These are phyloP conservation scores for Osmanthus fragrans DNA, from an alignment of 257 asterid species.

Conservation along the genomic window DNA sequence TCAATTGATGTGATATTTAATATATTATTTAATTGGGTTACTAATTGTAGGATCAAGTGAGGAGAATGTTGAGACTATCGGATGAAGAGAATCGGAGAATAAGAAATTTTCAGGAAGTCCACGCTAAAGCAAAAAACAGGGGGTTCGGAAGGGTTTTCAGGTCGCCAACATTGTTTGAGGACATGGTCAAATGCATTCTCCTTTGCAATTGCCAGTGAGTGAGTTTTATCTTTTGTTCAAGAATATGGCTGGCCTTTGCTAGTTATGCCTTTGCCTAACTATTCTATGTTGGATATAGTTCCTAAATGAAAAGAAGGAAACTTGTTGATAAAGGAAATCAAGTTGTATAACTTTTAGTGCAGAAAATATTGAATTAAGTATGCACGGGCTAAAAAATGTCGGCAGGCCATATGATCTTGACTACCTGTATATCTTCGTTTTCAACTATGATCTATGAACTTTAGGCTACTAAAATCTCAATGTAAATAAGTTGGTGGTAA, in stretches of 20 bases:
- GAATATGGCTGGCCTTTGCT: background rate
- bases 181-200: conserved; percentile 83
- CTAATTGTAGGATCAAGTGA: conserved; percentile 63
- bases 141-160: conserved; percentile 80
- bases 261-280: background rate
- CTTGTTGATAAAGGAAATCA: background rate
- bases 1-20: no score
- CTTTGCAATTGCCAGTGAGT: conserved; percentile 98
- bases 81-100: conserved; percentile 56
- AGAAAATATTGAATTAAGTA: background rate
- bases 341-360: background rate
- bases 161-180: conserved; percentile 91
- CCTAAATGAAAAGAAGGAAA: background rate
- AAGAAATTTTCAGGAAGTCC: conserved; percentile 59
- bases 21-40: conserved; percentile 1
- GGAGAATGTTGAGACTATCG: conserved; percentile 72
- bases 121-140: conserved; percentile 50
- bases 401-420: background rate
- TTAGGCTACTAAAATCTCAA: background rate
- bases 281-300: background rate
- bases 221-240: background rate
- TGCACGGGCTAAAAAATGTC: background rate
- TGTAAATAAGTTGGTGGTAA: background rate
- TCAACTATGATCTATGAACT: background rate
- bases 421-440: background rate